Base-by-base conservation (phyloP, 2,329 filamentous ascomycete genomes). In the Arthrinium puccinioides region DNA sequence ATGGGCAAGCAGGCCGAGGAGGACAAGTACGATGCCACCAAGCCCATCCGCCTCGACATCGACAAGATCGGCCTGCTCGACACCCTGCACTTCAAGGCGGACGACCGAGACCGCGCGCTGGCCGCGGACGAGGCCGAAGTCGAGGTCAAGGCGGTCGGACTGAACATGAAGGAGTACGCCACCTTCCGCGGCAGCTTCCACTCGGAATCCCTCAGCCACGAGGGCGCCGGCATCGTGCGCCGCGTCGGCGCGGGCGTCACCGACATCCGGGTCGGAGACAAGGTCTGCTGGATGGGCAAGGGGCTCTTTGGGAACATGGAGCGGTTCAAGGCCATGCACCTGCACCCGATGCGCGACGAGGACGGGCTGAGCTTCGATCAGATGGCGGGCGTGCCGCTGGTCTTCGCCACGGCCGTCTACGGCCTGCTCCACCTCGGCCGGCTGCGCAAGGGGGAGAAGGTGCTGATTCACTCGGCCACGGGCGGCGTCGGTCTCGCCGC, bases 401-500 rank as follows among this genome's bases (percentile, higher is more conserved):
- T 62, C 1, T 60, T 59, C 33, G 40, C 60, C 19, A 64, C 63
- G 4, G 70, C 68, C 1, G 60, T 62, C 36, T 63, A 72, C 37
- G 62, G 57, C 2, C 47, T 76, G 2, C 48, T 57, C 8, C 41
- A 53, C 10, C 27, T 55, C 18, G 59, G 53, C 0, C 43, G 45
- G 2, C 45, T 65, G 14, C 40, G 43, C 5, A 41, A 42, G 0
- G 56, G 50, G 0, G 48, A 57, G 20, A 56, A 43, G 4, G 56
- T 70, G 4, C 53, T 74, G 9, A 54, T 74, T 15, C 64, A 70
- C 32, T 57, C 61, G 6, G 70, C 62, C 4, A 60, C 64, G 4
- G 66, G 67, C 29, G 59, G 59, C 0, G 52, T 63, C 14, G 70
- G 70, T 2, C 55, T 67, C 23, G 62, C 61, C 4, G 67, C 65